A percentile compares a stretch with the other conserved stretches of the same genome.
phyloP scores from a whole-genome alignment of 2,329 filamentous ascomycete genomes.

The Claviceps paspali region DNA sequence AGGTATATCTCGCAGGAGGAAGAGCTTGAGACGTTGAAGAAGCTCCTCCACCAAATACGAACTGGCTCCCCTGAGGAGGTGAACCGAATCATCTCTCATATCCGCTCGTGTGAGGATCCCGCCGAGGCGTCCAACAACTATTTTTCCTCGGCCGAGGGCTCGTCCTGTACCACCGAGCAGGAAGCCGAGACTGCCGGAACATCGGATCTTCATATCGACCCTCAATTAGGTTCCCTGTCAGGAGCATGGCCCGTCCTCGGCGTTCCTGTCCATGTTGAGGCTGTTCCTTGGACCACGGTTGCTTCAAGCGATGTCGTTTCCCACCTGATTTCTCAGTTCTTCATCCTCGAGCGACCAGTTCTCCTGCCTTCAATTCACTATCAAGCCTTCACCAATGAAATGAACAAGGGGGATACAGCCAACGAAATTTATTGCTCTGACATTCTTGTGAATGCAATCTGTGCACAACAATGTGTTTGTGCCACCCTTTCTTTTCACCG shows the following conservation, averaged over 20 bases:
- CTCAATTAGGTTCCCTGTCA: neutral
- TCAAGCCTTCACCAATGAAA: neutral
- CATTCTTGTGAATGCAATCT: constrained; percentile 1
- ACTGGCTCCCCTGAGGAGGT: neutral
- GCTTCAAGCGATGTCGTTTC: neutral
- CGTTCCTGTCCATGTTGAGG: neutral
- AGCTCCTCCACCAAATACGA: neutral
- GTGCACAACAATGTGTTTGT: constrained; percentile 1
- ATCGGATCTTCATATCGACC: neutral
- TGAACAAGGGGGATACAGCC: constrained; percentile 1
- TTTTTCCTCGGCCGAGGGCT: neutral
- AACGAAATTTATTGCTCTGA: neutral
- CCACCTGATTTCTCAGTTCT: constrained; percentile 1
- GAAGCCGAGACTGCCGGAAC: neutral
- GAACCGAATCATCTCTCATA: neutral
- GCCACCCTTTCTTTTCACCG: neutral
- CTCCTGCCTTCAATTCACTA: neutral
- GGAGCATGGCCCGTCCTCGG: neutral
- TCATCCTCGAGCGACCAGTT: neutral
- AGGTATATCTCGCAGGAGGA: neutral
- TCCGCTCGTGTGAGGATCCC: neutral
- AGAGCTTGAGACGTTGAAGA: constrained; percentile 1
- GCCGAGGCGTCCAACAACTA: neutral
- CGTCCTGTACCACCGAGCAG: neutral
- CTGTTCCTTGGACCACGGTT: neutral